Conservation (phyloP, 140 eudicot species). For the Anethum foeniculum region DNA sequence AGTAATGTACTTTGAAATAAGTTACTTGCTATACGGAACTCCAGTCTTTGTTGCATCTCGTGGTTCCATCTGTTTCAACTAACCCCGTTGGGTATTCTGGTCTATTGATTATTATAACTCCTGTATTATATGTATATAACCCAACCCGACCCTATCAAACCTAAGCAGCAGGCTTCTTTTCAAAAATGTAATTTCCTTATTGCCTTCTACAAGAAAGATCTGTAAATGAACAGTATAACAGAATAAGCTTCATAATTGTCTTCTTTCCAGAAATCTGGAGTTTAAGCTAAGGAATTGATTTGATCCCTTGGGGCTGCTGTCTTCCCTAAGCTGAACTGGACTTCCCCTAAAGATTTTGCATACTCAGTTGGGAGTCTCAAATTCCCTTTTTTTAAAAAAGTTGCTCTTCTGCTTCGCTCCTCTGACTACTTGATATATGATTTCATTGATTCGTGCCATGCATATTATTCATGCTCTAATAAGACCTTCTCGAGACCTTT, state of each 20-base stretch:
- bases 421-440: conserved; percentile 46
- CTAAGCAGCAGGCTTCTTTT: background rate
- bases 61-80: background rate
- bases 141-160: background rate
- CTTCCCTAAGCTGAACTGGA: conserved; percentile 90
- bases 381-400: conserved; percentile 66
- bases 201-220: conserved; percentile 30
- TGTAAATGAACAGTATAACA: conserved; percentile 37
- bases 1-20: background rate
- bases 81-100: background rate
- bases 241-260: conserved; percentile 55
- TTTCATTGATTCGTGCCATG: conserved; percentile 72
- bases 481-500: conserved; percentile 38
- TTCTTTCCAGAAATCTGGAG: conserved; percentile 71
- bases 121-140: background rate
- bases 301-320: conserved; percentile 69
- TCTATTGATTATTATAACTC: background rate
- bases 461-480: conserved; percentile 62
- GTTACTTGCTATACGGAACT: background rate
- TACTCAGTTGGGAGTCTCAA: conserved; percentile 64
- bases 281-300: conserved; percentile 48
- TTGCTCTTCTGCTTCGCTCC: conserved; percentile 54
- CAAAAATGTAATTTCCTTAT: background rate
- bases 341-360: conserved; percentile 77
- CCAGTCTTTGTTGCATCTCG: background rate